phyloP scores from a whole-genome alignment of 257 asterid genomes.

The Gentiana dahurica region DNA sequence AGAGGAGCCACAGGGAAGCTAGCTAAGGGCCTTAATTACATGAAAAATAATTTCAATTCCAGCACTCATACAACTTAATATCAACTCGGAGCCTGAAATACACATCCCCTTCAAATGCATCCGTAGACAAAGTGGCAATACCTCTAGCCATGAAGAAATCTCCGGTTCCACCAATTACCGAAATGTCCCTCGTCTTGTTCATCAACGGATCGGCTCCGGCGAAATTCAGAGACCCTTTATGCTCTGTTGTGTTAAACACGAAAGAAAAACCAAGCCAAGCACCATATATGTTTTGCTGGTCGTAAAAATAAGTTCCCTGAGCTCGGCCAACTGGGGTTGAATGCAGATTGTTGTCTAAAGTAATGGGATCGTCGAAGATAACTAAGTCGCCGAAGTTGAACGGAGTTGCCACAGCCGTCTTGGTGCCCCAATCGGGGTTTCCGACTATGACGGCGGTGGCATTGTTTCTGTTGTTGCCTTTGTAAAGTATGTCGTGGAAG shows the following conservation, averaged over 20 bases:
- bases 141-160: constrained; percentile 91
- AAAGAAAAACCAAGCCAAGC: constrained; percentile 74
- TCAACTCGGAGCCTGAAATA: constrained; percentile 56
- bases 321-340: constrained; percentile 72
- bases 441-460: constrained; percentile 68
- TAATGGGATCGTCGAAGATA: constrained; percentile 72
- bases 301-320: constrained; percentile 60
- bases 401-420: constrained; percentile 29
- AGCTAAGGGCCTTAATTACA: too few relatives aligned
- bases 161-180: constrained; percentile 81
- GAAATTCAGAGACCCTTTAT: constrained; percentile 52
- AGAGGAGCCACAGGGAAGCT: too few relatives aligned
- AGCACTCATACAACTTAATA: constrained; percentile 63
- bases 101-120: constrained; percentile 60
- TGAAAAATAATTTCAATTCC: constrained; percentile 17
- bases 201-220: constrained; percentile 69
- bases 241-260: constrained; percentile 46
- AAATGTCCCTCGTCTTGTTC: constrained; percentile 69
- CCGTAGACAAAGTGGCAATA: constrained; percentile 56
- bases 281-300: constrained; percentile 30
- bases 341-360: constrained; percentile 50
- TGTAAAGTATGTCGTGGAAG: constrained; percentile 70
- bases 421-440: constrained; percentile 60
- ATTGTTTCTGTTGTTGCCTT: constrained; percentile 48
- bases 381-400: constrained; percentile 51